These are phyloP conservation scores for Rhodomyrtus psidioides DNA, from an alignment of 441 rosid species.

Conservation along the genomic window DNA sequence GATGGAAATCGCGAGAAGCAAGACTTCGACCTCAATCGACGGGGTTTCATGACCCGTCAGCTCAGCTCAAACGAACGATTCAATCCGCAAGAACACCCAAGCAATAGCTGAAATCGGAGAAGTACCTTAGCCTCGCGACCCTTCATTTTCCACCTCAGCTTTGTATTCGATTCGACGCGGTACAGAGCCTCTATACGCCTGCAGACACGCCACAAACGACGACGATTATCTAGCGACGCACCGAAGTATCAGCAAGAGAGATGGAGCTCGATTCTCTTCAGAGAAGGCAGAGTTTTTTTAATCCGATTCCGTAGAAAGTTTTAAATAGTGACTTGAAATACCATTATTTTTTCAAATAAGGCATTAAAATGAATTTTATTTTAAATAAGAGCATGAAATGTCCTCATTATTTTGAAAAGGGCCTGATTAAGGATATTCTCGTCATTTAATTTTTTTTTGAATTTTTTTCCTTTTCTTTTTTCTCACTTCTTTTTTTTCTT, in stretches of 20 bases:
- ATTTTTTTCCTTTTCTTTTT: no score
- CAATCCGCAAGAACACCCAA: not conserved
- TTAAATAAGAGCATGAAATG: no score
- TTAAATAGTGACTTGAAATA: no score
- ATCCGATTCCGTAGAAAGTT: no score
- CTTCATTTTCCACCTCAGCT: slow-evolving; percentile 24
- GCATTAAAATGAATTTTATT: rapidly evolving
- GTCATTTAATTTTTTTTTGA: no score
- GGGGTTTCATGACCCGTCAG: not conserved
- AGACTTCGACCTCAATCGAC: not conserved
- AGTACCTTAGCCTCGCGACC: slow-evolving; percentile 36
- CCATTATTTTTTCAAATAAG: no score
- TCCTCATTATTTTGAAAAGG: no score
- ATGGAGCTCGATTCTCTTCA: not conserved
- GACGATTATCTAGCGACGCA: not conserved
- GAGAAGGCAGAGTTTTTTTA: not conserved
- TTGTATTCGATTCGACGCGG: not conserved
- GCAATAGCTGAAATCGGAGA: not conserved
- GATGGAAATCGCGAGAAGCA: not conserved
- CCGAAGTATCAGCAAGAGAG: not conserved
- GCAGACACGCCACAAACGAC: not conserved
- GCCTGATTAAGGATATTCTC: no score
- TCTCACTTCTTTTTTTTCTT: not conserved
- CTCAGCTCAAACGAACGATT: not conserved
- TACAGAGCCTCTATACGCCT: not conserved